Conservation (phyloP, 352 stramenopile species). For the Pythium plurisporium region DNA sequence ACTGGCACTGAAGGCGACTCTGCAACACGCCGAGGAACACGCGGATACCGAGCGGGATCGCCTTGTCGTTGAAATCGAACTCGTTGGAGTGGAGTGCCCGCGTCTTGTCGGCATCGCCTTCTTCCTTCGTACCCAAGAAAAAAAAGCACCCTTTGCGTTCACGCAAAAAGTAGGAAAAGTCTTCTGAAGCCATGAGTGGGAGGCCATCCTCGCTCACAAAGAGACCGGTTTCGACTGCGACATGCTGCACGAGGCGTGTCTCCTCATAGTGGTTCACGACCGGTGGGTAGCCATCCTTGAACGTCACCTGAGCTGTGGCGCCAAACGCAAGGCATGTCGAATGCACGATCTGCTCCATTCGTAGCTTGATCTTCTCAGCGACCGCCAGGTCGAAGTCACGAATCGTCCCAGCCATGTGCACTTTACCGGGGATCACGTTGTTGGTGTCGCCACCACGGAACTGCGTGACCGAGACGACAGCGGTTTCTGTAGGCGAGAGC, state of each 20-base stretch:
- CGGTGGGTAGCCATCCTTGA: slow-evolving; percentile 67
- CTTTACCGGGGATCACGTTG: slow-evolving; percentile 92
- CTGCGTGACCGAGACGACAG: slow-evolving; percentile 90
- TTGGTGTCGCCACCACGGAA: slow-evolving; percentile 91
- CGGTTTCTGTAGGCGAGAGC: slow-evolving; percentile 88
- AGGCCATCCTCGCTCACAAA: slow-evolving; percentile 76
- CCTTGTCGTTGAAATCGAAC: slow-evolving; percentile 86
- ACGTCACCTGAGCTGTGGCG: slow-evolving; percentile 55
- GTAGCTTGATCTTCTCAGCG: slow-evolving; percentile 74
- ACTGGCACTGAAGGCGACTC: slow-evolving; percentile 52
- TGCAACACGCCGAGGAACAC: slow-evolving; percentile 75
- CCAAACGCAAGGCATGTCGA: slow-evolving; percentile 83
- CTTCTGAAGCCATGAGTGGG: slow-evolving; percentile 92
- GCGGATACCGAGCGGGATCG: slow-evolving; percentile 73
- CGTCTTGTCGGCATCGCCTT: slow-evolving; percentile 43
- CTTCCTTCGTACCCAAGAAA: slow-evolving; percentile 78
- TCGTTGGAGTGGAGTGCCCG: slow-evolving; percentile 74
- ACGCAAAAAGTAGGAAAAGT: slow-evolving; percentile 91
- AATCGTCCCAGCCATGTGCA: slow-evolving; percentile 89
- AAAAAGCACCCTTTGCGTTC: slow-evolving; percentile 84
- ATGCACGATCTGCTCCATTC: slow-evolving; percentile 81
- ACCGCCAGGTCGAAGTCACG: slow-evolving; percentile 88
- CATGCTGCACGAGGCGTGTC: slow-evolving; percentile 70
- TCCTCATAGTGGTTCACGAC: slow-evolving; percentile 80
- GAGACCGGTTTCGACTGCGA: slow-evolving; percentile 62